Evolutionary conservation across 345 rosid genomes (phyloP), one percentile per base, ranked within the genome.

Genomic region (Trapa bicornis): DNA sequence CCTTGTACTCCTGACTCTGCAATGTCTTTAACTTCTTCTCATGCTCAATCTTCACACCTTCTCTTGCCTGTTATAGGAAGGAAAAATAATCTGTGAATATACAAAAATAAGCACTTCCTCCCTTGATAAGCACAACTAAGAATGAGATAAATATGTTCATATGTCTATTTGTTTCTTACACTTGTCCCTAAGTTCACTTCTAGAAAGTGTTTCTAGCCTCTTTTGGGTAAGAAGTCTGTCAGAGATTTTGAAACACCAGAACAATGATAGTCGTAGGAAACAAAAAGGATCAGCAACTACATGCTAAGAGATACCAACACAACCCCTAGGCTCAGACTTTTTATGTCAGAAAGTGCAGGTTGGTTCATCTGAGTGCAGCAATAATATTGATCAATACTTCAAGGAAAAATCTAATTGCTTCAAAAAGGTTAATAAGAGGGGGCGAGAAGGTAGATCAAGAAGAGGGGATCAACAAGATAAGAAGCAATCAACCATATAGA

Each of bases 1-100:
- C 99, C 75, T 89, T 94, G 80, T 85, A 84, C 78, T 94, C 99
- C 72, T 89, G 97, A 70, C 90, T 91, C 80, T 94, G 99, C 70
- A 94, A 80, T 5, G 82, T 79, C 3, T 96, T 73, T 48, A 94
- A 82, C 86, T 94, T 94, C 76, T 80, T 94, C 67, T 85, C 87
- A 65, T 89, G 96, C 78, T 83, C 97, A 78, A 94, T 94, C 83
- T 86, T 94, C 35, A 77, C 88, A 58, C 90, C 93, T 84, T 94
- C 99, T 81, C 97, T 86, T 50, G 76, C 87, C 99, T 91, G 71
- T 64, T 75, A 69, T 22, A 22, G 29, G 63, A 16, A 33, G 12
- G 33, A 2, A 41, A 56, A 57, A 22, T 5, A 29, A 8, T 2
- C 8, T 58, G 63, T n/a, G 32, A 33, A 32, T 10, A 35, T 5